Percentiles rank a stretch among this genome's conserved stretches.
These are phyloP conservation scores for Austropuccinia psidii DNA, from an alignment of 1,284 basidiomycete species.

Conservation along the genomic window DNA sequence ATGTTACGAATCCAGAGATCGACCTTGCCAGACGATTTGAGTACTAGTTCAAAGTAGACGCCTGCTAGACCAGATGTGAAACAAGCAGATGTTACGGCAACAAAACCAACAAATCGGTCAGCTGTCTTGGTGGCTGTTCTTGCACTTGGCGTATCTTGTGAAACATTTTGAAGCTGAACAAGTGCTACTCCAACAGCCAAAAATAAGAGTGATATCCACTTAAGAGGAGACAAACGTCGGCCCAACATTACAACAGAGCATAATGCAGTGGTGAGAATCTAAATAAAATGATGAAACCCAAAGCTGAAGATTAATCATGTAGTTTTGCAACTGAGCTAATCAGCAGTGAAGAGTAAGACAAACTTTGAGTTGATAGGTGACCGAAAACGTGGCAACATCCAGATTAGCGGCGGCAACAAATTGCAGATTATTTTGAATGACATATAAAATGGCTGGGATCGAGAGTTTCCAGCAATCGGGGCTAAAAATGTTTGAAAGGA, in stretches of 20 bases:
- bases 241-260: conserved; percentile 86
- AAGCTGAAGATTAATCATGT: neutral
- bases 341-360: neutral
- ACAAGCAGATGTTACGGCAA: conserved; percentile 80
- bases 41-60: conserved; percentile 95
- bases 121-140: conserved; percentile 31
- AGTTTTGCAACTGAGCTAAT: neutral
- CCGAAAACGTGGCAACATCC: conserved; percentile 88
- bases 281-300: conserved; percentile 39
- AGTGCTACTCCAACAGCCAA: conserved; percentile 85
- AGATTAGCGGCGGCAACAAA: conserved; percentile 89
- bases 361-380: conserved; percentile 41
- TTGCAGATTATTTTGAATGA: conserved; percentile 92
- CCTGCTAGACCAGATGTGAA: conserved; percentile 96
- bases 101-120: conserved; percentile 65
- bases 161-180: conserved; percentile 69
- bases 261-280: conserved; percentile 90
- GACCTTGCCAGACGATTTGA: conserved; percentile 35
- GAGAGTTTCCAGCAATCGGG: conserved; percentile 92
- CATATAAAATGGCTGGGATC: conserved; percentile 91
- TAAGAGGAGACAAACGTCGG: conserved; percentile 62
- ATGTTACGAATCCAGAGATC: conserved; percentile 96
- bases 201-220: conserved; percentile 76
- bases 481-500: conserved; percentile 56
- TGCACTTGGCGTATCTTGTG: conserved; percentile 36